Evolutionary conservation across 148 eudicot species (phyloP).

Genomic region (Salicornia ramosissima): DNA sequence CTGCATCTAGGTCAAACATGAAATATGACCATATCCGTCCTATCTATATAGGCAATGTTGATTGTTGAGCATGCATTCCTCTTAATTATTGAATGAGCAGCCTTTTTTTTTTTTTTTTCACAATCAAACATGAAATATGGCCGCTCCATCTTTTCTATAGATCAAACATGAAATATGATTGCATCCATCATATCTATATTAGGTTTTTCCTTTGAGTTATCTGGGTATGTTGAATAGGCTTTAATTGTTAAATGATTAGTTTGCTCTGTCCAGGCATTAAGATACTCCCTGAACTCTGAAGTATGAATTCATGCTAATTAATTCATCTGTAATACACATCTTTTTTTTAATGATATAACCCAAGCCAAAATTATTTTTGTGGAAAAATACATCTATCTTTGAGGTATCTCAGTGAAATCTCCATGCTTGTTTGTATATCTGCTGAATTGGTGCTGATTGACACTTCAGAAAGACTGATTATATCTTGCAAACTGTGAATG

Average conservation of each 20-base stretch:
- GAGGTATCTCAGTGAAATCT: neutral
- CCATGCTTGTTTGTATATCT: neutral
- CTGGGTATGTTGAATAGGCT: neutral
- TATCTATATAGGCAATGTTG: no score
- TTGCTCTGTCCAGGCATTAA: neutral
- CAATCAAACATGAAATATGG: no score
- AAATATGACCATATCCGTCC: no score
- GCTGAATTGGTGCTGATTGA: neutral
- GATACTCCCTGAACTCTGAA: neutral
- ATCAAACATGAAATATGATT: no score
- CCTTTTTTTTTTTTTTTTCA: no score
- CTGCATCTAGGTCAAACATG: no score
- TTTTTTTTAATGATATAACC: neutral
- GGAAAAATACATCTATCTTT: neutral
- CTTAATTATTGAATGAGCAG: no score
- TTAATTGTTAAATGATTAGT: neutral
- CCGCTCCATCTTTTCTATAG: no score
- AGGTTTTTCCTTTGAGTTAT: neutral
- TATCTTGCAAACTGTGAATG: neutral
- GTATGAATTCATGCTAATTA: neutral
- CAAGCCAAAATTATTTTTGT: neutral
- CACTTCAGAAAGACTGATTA: neutral
- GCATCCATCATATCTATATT: no score
- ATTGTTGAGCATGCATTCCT: no score
- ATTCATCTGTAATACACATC: neutral